These are phyloP conservation scores for Funneliformis caledonium DNA, from an alignment of 371 early-diverging fungal species.

Conservation along the genomic window DNA sequence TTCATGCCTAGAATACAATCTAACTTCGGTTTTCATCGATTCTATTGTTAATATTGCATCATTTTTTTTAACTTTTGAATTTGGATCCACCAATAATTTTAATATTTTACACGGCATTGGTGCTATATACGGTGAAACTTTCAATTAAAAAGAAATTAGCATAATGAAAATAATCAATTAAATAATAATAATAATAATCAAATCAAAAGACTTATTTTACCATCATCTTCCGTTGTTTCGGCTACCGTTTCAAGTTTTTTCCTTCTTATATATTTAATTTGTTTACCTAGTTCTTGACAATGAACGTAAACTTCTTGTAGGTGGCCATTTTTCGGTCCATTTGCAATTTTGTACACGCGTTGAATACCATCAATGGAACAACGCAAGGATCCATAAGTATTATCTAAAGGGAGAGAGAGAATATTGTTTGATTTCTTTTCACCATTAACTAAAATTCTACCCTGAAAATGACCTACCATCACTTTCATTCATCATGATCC, in stretches of 20 bases:
- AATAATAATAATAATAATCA: not conserved
- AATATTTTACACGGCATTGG: slow-evolving; percentile 79
- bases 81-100: slow-evolving; percentile 59
- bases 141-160: not conserved
- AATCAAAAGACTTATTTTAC: slow-evolving; percentile 9
- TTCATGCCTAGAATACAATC: slow-evolving; percentile 64
- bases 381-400: not conserved
- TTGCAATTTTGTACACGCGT: slow-evolving; percentile 61
- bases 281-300: slow-evolving; percentile 54
- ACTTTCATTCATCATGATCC: not conserved
- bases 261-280: slow-evolving; percentile 33
- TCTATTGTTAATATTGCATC: slow-evolving; percentile 71
- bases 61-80: slow-evolving; percentile 63
- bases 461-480: not conserved
- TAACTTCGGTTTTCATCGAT: slow-evolving; percentile 80
- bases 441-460: not conserved
- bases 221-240: slow-evolving; percentile 17
- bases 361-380: slow-evolving; percentile 54
- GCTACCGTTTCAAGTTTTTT: not conserved
- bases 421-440: not conserved
- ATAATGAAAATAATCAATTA: not conserved
- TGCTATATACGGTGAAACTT: slow-evolving; percentile 70
- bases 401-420: not conserved
- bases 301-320: slow-evolving; percentile 57
- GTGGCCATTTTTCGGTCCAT: slow-evolving; percentile 54